These are phyloP conservation scores for Aspergillus vadensis DNA, from an alignment of 2,329 filamentous ascomycete genomes.

Conservation along the genomic window DNA sequence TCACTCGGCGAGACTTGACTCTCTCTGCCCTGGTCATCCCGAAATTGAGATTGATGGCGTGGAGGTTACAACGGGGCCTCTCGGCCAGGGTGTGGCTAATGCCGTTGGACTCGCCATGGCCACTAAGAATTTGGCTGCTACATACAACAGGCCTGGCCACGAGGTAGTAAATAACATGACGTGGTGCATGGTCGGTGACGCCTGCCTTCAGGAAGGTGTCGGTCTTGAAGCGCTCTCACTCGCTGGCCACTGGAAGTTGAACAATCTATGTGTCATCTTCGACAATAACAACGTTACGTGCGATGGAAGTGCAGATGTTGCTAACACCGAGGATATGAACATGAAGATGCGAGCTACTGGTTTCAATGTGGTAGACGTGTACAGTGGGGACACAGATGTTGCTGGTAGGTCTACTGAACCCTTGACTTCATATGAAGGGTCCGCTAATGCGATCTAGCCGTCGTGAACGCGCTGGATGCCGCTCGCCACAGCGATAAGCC, in stretches of 20 bases:
- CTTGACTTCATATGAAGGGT: too few relatives aligned
- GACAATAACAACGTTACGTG: constrained; percentile 65
- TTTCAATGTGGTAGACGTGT: constrained; percentile 58
- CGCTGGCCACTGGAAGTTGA: constrained; percentile 56
- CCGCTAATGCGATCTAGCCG: too few relatives aligned
- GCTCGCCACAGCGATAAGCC: constrained; percentile 46
- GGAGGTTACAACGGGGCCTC: constrained; percentile 61
- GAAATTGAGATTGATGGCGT: constrained; percentile 61
- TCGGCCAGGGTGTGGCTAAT: constrained; percentile 62
- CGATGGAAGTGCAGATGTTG: constrained; percentile 58
- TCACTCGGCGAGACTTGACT: constrained; percentile 31
- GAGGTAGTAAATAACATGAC: constrained; percentile 55
- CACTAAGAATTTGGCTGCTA: constrained; percentile 57
- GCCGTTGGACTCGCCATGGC: constrained; percentile 62
- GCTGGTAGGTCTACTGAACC: constrained; percentile 42
- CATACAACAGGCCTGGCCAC: constrained; percentile 55
- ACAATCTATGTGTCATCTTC: constrained; percentile 61
- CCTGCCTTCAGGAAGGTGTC: constrained; percentile 63
- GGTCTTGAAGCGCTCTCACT: constrained; percentile 59
- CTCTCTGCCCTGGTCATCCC: constrained; percentile 44
- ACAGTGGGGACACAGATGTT: constrained; percentile 57
- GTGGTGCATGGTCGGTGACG: constrained; percentile 62
- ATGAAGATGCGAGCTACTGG: constrained; percentile 59
- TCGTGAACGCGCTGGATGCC: too few relatives aligned
- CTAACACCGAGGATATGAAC: constrained; percentile 60